These are phyloP conservation scores for Coniochaeta sp. DNA, from an alignment of 2,329 filamentous ascomycete species.

Conservation along the genomic window DNA sequence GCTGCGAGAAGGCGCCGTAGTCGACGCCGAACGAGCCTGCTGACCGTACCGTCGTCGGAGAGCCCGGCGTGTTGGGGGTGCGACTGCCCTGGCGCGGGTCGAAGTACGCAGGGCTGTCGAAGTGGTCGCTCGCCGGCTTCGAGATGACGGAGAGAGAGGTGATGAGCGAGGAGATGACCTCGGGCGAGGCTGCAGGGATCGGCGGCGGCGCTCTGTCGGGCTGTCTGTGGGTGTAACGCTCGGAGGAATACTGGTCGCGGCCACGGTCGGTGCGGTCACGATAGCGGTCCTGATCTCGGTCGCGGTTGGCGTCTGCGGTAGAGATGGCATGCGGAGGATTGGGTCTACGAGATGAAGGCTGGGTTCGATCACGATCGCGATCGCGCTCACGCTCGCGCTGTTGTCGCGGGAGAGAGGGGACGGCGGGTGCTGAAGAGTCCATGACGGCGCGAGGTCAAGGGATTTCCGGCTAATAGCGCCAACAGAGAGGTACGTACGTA, in stretches of 20 bases:
- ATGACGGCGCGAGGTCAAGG: constrained; percentile 10
- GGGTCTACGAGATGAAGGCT: constrained; percentile 6
- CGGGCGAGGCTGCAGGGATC: constrained; percentile 47
- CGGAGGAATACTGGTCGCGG: constrained; percentile 3
- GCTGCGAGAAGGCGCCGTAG: constrained; percentile 57
- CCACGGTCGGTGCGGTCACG: constrained; percentile 13
- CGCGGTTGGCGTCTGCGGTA: constrained; percentile 9
- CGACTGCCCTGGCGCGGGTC: constrained; percentile 8
- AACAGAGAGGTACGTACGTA: background rate
- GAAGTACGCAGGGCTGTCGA: constrained; percentile 44
- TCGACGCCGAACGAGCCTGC: constrained; percentile 59
- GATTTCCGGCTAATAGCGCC: constrained; percentile 1
- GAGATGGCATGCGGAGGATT: constrained; percentile 9
- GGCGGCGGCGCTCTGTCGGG: constrained; percentile 7
- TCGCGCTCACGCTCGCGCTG: constrained; percentile 15
- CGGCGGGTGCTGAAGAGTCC: constrained; percentile 13
- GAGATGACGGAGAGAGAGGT: constrained; percentile 64
- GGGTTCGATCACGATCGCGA: constrained; percentile 7
- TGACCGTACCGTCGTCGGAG: constrained; percentile 18
- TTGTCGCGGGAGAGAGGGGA: constrained; percentile 14
- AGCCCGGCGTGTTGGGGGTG: constrained; percentile 25
- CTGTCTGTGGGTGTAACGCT: background rate
- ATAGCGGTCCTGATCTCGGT: constrained; percentile 13
- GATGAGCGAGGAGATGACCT: constrained; percentile 64
- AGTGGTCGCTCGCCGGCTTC: constrained; percentile 60